These are phyloP conservation scores for Xylariales sp. DNA, from an alignment of 2,329 filamentous ascomycete species.

Conservation along the genomic window DNA sequence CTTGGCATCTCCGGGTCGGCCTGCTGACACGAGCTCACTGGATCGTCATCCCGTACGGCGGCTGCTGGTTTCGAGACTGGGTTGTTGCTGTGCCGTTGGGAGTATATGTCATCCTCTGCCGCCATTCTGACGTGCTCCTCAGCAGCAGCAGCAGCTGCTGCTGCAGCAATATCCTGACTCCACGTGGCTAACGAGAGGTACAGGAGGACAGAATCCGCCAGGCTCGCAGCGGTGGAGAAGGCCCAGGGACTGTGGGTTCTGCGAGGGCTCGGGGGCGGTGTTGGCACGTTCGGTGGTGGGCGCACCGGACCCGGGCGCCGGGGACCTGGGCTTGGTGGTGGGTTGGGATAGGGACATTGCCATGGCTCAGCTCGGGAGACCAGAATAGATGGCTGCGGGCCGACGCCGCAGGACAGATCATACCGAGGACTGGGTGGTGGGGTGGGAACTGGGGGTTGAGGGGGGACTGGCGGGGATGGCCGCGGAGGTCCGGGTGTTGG, in stretches of 20 bases:
- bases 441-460: slow-evolving; percentile 46
- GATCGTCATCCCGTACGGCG: not conserved
- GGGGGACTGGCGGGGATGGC: slow-evolving; percentile 44
- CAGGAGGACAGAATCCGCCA: slow-evolving; percentile 2
- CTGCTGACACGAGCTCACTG: not conserved
- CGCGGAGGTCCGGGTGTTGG: slow-evolving; percentile 47
- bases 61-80: not conserved
- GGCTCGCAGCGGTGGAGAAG: not conserved
- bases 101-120: not conserved
- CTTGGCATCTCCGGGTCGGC: not conserved
- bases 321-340: slow-evolving; percentile 43
- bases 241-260: slow-evolving; percentile 26
- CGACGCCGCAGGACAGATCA: slow-evolving; percentile 2
- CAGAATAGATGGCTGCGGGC: slow-evolving; percentile 34
- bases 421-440: slow-evolving; percentile 48
- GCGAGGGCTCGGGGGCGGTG: slow-evolving; percentile 46
- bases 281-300: slow-evolving; percentile 45
- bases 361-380: slow-evolving; percentile 22
- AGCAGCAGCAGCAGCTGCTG: too few species aligned
- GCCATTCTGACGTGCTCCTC: not conserved
- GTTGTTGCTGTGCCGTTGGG: not conserved
- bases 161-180: not conserved
- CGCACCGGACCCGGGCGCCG: slow-evolving; percentile 43
- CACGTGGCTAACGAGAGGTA: slow-evolving; percentile 12
- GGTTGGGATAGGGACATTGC: slow-evolving; percentile 41